phyloP scores from a whole-genome alignment of 768 basidiomycete genomes.

The Postia placenta region DNA sequence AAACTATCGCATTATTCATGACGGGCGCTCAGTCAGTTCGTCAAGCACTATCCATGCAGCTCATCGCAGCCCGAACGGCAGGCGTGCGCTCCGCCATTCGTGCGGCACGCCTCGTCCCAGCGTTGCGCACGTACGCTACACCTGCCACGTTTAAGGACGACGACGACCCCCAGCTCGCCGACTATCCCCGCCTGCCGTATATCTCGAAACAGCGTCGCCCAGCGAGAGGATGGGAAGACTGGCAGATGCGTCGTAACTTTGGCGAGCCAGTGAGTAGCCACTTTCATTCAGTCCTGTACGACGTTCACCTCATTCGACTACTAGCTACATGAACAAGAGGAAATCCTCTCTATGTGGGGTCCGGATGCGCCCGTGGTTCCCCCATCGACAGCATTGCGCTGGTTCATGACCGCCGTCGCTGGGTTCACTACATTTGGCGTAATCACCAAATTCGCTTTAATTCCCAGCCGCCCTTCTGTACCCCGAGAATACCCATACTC shows the following conservation, averaged over 20 bases:
- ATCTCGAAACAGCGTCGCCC: constrained; percentile 59
- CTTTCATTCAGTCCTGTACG: constrained; percentile 4
- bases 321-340: constrained; percentile 77
- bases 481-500: constrained; percentile 73
- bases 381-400: constrained; percentile 54
- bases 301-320: constrained; percentile 3
- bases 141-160: constrained; percentile 25
- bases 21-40: background rate
- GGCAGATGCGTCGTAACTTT: constrained; percentile 71
- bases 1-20: background rate
- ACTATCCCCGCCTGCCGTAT: constrained; percentile 68
- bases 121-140: constrained; percentile 21
- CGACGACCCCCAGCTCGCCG: constrained; percentile 61
- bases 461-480: constrained; percentile 58
- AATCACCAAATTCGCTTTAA: constrained; percentile 45
- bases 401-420: constrained; percentile 54
- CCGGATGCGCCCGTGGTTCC: constrained; percentile 65
- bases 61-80: constrained; percentile 34
- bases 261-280: constrained; percentile 59
- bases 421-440: constrained; percentile 64
- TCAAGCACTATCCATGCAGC: constrained; percentile 2
- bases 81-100: constrained; percentile 25
- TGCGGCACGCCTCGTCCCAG: constrained; percentile 6
- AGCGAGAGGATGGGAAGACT: constrained; percentile 68
- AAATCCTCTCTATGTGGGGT: constrained; percentile 83